These are phyloP conservation scores for Tetrapisispora fleetii DNA, from an alignment of 805 yeast genomes.

Conservation along the genomic window DNA sequence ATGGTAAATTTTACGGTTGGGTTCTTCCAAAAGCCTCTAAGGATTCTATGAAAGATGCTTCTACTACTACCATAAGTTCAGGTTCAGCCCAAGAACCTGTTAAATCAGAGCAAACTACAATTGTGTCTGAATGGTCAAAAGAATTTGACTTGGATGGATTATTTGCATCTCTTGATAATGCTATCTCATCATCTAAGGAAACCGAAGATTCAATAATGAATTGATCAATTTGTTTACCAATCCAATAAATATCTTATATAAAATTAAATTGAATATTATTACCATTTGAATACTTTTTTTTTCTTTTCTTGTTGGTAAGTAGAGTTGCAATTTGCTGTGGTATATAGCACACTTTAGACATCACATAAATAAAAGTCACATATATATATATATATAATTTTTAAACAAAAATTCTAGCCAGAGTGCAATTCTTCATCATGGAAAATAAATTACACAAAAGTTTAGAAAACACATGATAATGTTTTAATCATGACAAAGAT, in stretches of 20 bases:
- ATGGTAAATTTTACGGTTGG: slow-evolving; percentile 91
- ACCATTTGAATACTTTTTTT: background rate
- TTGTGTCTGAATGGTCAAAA: slow-evolving; percentile 85
- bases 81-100: slow-evolving; percentile 34
- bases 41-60: slow-evolving; percentile 20
- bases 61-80: slow-evolving; percentile 27
- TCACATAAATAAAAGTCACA: background rate
- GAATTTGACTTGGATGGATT: slow-evolving; percentile 88
- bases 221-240: slow-evolving; percentile 1
- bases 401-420: no score
- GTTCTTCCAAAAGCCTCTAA: slow-evolving; percentile 57
- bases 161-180: slow-evolving; percentile 37
- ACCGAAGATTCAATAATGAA: slow-evolving; percentile 11
- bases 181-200: slow-evolving; percentile 21
- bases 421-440: no score
- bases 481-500: background rate
- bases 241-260: background rate
- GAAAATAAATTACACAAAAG: no score
- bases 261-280: background rate
- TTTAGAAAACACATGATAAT: background rate
- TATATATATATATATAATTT: background rate
- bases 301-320: background rate
- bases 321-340: background rate
- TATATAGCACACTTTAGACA: no score
- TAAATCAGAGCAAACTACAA: slow-evolving; percentile 52